phyloP scores from a whole-genome alignment of 768 basidiomycete genomes.

The Russula sp. region DNA sequence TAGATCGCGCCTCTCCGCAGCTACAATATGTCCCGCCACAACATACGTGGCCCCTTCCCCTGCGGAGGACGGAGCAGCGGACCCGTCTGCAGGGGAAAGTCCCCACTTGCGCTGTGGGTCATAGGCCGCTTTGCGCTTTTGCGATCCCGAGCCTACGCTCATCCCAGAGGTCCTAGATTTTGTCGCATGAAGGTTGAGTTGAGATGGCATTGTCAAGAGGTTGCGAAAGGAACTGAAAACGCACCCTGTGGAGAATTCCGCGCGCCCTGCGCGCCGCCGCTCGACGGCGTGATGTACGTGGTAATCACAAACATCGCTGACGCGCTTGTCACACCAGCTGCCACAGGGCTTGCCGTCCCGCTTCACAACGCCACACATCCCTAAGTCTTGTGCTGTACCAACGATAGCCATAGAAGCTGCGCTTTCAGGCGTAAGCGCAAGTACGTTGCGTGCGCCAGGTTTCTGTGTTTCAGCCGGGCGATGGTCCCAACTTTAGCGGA shows the following conservation, averaged over 20 bases:
- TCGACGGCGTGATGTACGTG: slow-evolving; percentile 82
- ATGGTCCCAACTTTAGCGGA: not conserved
- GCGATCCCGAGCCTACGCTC: slow-evolving; percentile 30
- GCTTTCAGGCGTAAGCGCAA: slow-evolving; percentile 83
- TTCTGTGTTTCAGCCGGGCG: slow-evolving; percentile 26
- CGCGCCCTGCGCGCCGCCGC: slow-evolving; percentile 61
- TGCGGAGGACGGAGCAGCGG: slow-evolving; percentile 18
- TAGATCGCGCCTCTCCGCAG: slow-evolving; percentile 40
- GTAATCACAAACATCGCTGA: slow-evolving; percentile 85
- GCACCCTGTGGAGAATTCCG: slow-evolving; percentile 84
- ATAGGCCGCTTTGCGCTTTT: slow-evolving; percentile 42
- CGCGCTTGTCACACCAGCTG: slow-evolving; percentile 87
- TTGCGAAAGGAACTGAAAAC: slow-evolving; percentile 27
- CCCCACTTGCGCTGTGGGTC: slow-evolving; percentile 76
- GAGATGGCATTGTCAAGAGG: not conserved
- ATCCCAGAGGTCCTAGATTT: slow-evolving; percentile 65
- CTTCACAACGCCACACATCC: slow-evolving; percentile 72
- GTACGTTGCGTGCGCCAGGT: slow-evolving; percentile 69
- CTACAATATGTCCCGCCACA: slow-evolving; percentile 71
- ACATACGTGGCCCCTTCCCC: slow-evolving; percentile 62
- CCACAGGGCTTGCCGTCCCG: slow-evolving; percentile 78
- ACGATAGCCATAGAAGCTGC: slow-evolving; percentile 77
- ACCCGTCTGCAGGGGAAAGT: slow-evolving; percentile 49
- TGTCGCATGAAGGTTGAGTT: not conserved
- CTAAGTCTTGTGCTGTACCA: slow-evolving; percentile 82